phyloP scores from a whole-genome alignment of 129 eudicot genomes.

The Saposhnikovia divaricata region DNA sequence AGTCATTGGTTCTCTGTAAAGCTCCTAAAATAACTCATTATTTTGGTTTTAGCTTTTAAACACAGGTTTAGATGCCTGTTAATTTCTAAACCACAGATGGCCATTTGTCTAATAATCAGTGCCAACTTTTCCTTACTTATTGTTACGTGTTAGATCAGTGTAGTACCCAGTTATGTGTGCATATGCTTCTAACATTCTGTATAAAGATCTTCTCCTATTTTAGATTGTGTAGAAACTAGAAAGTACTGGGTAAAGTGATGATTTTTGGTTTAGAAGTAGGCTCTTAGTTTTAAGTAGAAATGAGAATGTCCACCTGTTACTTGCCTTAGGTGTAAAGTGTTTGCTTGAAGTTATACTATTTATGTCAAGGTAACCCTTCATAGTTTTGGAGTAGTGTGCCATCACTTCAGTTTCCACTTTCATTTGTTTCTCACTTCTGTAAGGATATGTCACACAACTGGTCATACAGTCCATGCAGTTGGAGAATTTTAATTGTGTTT shows the following conservation, averaged over 20 bases:
- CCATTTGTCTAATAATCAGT: background rate
- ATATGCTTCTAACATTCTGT: background rate
- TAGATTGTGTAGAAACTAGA: background rate
- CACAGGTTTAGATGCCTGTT: background rate
- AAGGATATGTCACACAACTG: background rate
- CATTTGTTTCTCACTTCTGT: background rate
- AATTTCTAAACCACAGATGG: background rate
- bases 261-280: background rate
- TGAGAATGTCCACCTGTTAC: background rate
- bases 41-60: background rate
- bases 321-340: background rate
- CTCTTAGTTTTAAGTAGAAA: background rate
- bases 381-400: background rate
- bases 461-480: background rate
- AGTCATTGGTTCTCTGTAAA: background rate
- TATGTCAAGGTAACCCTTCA: background rate
- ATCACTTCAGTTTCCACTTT: background rate
- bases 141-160: too few relatives aligned
- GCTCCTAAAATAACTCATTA: background rate
- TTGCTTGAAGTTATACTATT: background rate
- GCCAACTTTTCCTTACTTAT: background rate
- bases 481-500: background rate
- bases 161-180: too few relatives aligned
- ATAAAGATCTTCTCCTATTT: background rate
- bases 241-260: background rate